Evolutionary conservation across 2,329 filamentous ascomycete species (phyloP).

Genomic region (Scedosporium dehoogii): DNA sequence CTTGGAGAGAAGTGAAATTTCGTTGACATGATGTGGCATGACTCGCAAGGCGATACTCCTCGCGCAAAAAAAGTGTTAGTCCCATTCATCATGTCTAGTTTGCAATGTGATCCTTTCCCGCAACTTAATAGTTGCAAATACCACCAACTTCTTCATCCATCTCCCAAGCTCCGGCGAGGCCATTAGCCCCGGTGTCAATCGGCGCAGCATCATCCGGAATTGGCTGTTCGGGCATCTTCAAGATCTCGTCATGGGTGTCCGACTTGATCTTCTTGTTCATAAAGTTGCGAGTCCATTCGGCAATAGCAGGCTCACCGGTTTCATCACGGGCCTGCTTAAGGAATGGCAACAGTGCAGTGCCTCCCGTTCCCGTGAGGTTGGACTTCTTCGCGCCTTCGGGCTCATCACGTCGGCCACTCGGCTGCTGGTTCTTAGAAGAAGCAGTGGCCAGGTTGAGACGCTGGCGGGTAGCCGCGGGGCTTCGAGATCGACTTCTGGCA

Average conservation of each 20-base stretch:
- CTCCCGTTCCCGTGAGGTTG: constrained; percentile 79
- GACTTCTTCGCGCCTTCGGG: constrained; percentile 27
- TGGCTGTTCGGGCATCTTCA: constrained; percentile 15
- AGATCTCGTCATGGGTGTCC: constrained; percentile 50
- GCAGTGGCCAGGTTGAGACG: constrained; percentile 54
- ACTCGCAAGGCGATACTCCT: not conserved
- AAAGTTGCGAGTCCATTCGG: constrained; percentile 49
- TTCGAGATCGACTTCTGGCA: constrained; percentile 50
- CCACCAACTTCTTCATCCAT: constrained; percentile 70
- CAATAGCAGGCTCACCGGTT: constrained; percentile 82
- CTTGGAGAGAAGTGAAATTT: not conserved
- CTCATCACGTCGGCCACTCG: constrained; percentile 4
- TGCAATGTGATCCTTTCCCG: not conserved
- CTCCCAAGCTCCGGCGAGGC: constrained; percentile 79
- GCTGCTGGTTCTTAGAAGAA: constrained; percentile 29
- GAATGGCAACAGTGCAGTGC: constrained; percentile 89
- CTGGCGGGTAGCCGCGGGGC: constrained; percentile 39
- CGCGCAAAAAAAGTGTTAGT: not conserved
- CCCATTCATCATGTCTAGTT: too few species aligned
- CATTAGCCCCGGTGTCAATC: constrained; percentile 43
- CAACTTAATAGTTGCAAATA: constrained; percentile 40
- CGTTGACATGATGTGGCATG: not conserved
- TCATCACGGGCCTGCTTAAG: constrained; percentile 94
- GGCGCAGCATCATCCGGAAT: constrained; percentile 16
- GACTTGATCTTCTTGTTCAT: constrained; percentile 42